Evolutionary conservation across 177 flowering plant genomes (phyloP).

Genomic region (Vitis hybrid): DNA sequence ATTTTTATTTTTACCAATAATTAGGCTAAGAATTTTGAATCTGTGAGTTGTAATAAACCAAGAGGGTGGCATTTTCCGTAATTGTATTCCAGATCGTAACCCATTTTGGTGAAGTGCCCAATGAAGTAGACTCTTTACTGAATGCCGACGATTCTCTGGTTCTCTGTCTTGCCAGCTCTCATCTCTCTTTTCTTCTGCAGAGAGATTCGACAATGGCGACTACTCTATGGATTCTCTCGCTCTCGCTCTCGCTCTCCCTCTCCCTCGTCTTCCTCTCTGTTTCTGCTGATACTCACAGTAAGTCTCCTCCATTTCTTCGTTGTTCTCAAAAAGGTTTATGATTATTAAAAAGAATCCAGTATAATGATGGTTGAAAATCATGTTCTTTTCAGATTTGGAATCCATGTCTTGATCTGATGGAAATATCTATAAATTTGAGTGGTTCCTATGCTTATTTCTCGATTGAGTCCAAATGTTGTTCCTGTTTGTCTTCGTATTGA

Average conservation of each 20-base stretch:
- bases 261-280: slow-evolving; percentile 17
- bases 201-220: slow-evolving; percentile 11
- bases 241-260: slow-evolving; percentile 9
- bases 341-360: too few relatives aligned
- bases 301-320: slow-evolving; percentile 4
- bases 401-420: too few relatives aligned
- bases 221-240: slow-evolving; percentile 11
- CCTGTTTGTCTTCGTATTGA: too few relatives aligned
- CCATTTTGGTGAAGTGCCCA: too few relatives aligned
- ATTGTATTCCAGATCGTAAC: not conserved
- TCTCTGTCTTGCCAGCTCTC: not conserved
- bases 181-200: slow-evolving; percentile 7
- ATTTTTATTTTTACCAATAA: too few relatives aligned
- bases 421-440: too few relatives aligned
- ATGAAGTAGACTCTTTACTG: not conserved
- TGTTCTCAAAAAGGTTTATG: not conserved
- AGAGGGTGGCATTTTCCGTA: slow-evolving; percentile 13
- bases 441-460: too few relatives aligned
- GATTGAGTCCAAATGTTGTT: too few relatives aligned
- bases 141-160: slow-evolving; percentile 6
- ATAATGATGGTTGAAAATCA: too few relatives aligned
- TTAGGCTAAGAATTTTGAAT: too few relatives aligned
- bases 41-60: not conserved
- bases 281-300: slow-evolving; percentile 24
- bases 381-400: too few relatives aligned